Percentiles rank a stretch among this genome's conserved stretches.
phyloP scores from a whole-genome alignment of 805 yeast species.

The Yarrowia sp. region DNA sequence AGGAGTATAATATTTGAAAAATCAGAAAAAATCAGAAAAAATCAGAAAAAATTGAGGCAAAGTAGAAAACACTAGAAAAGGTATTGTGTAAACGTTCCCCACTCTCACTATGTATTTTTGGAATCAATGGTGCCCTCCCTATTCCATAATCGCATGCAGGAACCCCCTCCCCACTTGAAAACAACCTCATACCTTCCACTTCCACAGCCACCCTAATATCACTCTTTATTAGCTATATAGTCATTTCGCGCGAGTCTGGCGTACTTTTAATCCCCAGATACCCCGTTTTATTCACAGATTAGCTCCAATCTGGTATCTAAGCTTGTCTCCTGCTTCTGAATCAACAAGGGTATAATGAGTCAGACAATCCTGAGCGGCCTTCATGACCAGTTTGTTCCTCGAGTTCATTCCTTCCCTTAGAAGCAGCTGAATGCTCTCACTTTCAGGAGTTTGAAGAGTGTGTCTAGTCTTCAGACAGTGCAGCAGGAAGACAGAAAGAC shows the following conservation, averaged over 20 bases:
- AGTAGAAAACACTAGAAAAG: no score
- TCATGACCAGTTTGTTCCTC: background rate
- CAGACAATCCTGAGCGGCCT: conserved; percentile 18
- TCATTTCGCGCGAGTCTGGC: no score
- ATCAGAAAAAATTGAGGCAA: no score
- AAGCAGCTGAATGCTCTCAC: conserved; percentile 12
- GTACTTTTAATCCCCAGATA: no score
- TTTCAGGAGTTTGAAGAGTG: background rate
- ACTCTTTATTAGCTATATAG: conserved; percentile 1
- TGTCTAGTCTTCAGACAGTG: conserved; percentile 11
- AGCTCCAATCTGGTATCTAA: conserved; percentile 24
- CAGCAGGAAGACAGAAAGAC: conserved; percentile 17
- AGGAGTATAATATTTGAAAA: no score
- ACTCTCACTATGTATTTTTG: no score
- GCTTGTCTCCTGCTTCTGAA: conserved; percentile 12
- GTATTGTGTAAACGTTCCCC: no score
- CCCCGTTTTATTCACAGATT: background rate
- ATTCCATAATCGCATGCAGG: no score
- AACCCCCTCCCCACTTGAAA: no score
- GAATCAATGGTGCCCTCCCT: no score
- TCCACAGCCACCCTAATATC: background rate
- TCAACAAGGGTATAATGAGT: conserved; percentile 13
- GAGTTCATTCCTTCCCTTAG: conserved; percentile 13
- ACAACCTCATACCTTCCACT: no score
- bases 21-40: no score